Percentiles rank a stretch among this genome's conserved stretches.
phyloP scores from a whole-genome alignment of 345 rosid species.

The Dovyalis caffra region DNA sequence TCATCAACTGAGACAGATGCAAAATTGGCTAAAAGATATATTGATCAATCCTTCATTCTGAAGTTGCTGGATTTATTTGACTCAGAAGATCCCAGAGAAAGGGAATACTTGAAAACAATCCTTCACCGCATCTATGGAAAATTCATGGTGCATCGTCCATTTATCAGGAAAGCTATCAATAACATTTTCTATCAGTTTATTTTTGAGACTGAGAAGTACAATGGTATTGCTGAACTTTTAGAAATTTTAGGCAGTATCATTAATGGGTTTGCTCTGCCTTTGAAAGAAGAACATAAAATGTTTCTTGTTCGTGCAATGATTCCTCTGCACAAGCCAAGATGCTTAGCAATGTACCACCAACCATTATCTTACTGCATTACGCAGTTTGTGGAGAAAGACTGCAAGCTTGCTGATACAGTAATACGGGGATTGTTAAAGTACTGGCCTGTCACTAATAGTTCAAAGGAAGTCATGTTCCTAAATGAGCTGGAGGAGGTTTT shows the following conservation, averaged over 20 bases:
- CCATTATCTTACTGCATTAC: slow-evolving; percentile 77
- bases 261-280: slow-evolving; percentile 88
- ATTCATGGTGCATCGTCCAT: slow-evolving; percentile 93
- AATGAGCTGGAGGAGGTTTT: slow-evolving; percentile 84
- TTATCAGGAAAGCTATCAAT: slow-evolving; percentile 82
- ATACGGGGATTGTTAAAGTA: slow-evolving; percentile 78
- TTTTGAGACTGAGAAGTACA: slow-evolving; percentile 78
- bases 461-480: slow-evolving; percentile 93
- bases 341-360: slow-evolving; percentile 79
- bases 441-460: slow-evolving; percentile 89
- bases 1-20: slow-evolving; percentile 79
- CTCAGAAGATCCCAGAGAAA: slow-evolving; percentile 89
- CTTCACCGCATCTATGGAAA: slow-evolving; percentile 87
- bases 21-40: slow-evolving; percentile 64
- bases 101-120: slow-evolving; percentile 83
- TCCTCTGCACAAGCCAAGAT: slow-evolving; percentile 85
- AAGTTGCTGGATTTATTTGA: slow-evolving; percentile 77
- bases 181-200: slow-evolving; percentile 69
- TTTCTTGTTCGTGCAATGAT: slow-evolving; percentile 70
- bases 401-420: slow-evolving; percentile 78
- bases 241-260: slow-evolving; percentile 90
- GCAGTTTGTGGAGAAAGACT: slow-evolving; percentile 91
- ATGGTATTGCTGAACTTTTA: slow-evolving; percentile 82
- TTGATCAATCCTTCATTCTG: slow-evolving; percentile 65
- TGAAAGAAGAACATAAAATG: slow-evolving; percentile 91